phyloP scores from a whole-genome alignment of 2,329 filamentous ascomycete species.

The Epichloe typhina region DNA sequence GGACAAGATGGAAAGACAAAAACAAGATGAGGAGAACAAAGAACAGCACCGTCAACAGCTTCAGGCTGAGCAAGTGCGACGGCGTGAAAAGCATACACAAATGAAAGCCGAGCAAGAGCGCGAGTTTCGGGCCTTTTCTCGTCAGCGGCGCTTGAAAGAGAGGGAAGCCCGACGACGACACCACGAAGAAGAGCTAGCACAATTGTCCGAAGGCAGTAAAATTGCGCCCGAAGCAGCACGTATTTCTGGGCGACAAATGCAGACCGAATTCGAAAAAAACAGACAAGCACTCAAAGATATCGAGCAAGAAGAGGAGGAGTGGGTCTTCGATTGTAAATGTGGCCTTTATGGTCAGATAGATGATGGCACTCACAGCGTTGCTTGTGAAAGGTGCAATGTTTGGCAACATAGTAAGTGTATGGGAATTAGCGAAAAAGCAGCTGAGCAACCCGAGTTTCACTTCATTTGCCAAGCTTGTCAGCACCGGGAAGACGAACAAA shows the following conservation, averaged over 20 bases:
- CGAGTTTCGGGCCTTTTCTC: constrained; percentile 65
- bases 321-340: constrained; percentile 92
- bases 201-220: constrained; percentile 63
- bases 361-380: constrained; percentile 84
- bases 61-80: constrained; percentile 49
- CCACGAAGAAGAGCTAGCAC: constrained; percentile 71
- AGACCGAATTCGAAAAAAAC: constrained; percentile 68
- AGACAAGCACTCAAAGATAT: constrained; percentile 65
- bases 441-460: constrained; percentile 74
- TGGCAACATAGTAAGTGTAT: constrained; percentile 97
- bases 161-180: constrained; percentile 71
- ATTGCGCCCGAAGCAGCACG: constrained; percentile 44
- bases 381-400: constrained; percentile 84
- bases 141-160: constrained; percentile 76
- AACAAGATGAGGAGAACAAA: constrained; percentile 54
- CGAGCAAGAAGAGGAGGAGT: constrained; percentile 63
- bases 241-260: constrained; percentile 66
- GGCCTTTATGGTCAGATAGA: constrained; percentile 86
- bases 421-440: constrained; percentile 63
- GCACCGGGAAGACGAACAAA: constrained; percentile 53
- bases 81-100: constrained; percentile 51
- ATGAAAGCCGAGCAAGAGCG: constrained; percentile 55
- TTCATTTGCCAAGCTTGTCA: constrained; percentile 75
- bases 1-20: constrained; percentile 64
- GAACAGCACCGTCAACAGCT: constrained; percentile 45